Conservation (phyloP, 73 alveolate genomes). For the Paramecium primaurelia region DNA sequence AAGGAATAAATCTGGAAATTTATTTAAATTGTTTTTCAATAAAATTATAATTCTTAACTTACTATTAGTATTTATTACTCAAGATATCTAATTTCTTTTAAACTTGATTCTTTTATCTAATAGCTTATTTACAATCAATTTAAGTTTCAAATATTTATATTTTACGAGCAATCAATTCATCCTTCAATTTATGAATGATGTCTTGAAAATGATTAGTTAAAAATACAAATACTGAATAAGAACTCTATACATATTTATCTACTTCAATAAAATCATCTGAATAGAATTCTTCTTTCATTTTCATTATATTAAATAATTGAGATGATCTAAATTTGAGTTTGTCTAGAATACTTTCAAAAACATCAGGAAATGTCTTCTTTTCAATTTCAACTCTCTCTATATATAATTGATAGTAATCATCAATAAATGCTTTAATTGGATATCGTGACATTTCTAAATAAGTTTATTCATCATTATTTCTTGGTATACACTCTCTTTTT, state of each 20-base stretch:
- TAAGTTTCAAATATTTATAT: neutral
- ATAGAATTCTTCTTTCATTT: conserved; percentile 12
- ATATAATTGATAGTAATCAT: conserved; percentile 5
- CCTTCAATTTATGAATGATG: neutral
- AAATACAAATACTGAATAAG: neutral
- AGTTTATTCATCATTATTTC: conserved; percentile 18
- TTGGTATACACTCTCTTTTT: conserved; percentile 31
- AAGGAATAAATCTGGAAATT: neutral
- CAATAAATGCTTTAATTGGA: neutral
- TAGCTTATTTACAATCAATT: conserved; percentile 6
- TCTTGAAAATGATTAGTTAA: neutral
- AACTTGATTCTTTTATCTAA: neutral
- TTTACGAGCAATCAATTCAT: neutral
- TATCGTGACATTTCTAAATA: conserved; percentile 29
- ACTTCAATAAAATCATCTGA: neutral
- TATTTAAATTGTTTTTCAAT: neutral
- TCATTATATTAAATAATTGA: neutral
- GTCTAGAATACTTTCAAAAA: neutral
- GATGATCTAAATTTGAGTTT: neutral
- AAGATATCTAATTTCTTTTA: neutral
- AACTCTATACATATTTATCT: neutral
- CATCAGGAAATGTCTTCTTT: neutral
- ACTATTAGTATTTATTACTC: neutral
- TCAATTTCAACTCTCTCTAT: neutral
- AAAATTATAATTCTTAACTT: neutral